A percentile compares a stretch with the other conserved stretches of the same genome.
phyloP scores from a whole-genome alignment of 495 filamentous ascomycete species.

The Hypoxylon perforatum region DNA sequence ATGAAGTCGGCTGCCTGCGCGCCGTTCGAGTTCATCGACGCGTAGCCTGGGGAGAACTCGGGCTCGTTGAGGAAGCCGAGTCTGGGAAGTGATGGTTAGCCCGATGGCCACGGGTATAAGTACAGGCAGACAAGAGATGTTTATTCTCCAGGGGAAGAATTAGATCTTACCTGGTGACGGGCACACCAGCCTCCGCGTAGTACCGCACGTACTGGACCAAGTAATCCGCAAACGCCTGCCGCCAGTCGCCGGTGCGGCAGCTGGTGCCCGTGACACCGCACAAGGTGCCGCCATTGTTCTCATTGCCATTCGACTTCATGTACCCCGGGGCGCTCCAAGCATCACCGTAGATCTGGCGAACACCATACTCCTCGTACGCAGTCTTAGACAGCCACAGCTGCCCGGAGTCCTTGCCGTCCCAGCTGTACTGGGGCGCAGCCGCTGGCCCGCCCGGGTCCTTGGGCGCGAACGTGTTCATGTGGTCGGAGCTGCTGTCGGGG shows the following conservation, averaged over 20 bases:
- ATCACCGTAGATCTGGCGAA: slow-evolving; percentile 65
- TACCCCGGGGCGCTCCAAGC: slow-evolving; percentile 58
- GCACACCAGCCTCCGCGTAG: slow-evolving; percentile 62
- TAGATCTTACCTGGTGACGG: slow-evolving; percentile 61
- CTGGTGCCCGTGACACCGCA: slow-evolving; percentile 60
- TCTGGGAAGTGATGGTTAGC: slow-evolving; percentile 18
- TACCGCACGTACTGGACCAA: slow-evolving; percentile 63
- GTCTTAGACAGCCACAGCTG: slow-evolving; percentile 65
- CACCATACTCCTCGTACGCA: slow-evolving; percentile 58
- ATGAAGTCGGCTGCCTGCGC: slow-evolving; percentile 55
- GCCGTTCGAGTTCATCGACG: slow-evolving; percentile 51
- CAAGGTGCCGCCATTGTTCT: slow-evolving; percentile 64
- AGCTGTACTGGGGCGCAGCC: slow-evolving; percentile 56
- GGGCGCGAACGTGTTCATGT: slow-evolving; percentile 62
- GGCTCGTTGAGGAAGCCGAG: slow-evolving; percentile 56
- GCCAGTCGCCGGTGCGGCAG: slow-evolving; percentile 64
- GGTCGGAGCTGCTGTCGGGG: slow-evolving; percentile 54
- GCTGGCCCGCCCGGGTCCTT: slow-evolving; percentile 55
- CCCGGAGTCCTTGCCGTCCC: slow-evolving; percentile 64
- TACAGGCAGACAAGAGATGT: no score
- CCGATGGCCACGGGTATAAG: slow-evolving; percentile 45
- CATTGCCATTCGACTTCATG: slow-evolving; percentile 66
- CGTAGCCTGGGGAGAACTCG: slow-evolving; percentile 53
- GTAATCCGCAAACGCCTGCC: slow-evolving; percentile 66
- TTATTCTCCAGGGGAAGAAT: slow-evolving; percentile 52